Base-by-base conservation (phyloP, 2,329 filamentous ascomycete species). In the Karstenula rhodostoma region DNA sequence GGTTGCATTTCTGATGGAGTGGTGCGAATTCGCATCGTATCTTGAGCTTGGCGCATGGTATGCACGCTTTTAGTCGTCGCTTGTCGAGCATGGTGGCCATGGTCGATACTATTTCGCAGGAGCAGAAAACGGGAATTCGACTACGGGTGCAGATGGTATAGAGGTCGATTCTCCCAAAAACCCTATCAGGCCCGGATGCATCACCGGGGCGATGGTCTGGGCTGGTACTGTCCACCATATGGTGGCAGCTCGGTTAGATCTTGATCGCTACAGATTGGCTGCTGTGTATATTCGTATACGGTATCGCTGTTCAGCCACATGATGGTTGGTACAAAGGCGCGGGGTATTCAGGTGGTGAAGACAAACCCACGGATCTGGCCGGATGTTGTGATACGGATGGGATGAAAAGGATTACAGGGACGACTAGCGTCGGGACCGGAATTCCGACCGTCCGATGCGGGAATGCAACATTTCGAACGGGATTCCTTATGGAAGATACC, bases 31-130 rank as follows among this genome's bases (percentile, higher is more conserved):
- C 48, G 43, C 59, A 61, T 32, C 44, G 43, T 29, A 58, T 51
- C 43, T 61, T 61, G 9, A 51, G 13, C 47, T 58, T 58, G 3
- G 59, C 59, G 43, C 59, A 61, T 19, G 49, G n/a, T 13, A n/a
- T 57, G 43, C 59, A 61, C 5, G 55, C 56, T 50, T 58, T 58
- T 17, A 58, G 48, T 29, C 54, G 27, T 19, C 56, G 56, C 27
- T 27, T 32, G n/a, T 44, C 42, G 17, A 17, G 6, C 35, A 40
- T 49, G 12, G 27, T 35, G 43, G 13, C 33, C 44, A 51, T 56
- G 5, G 5, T 46, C n/a, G 15, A 3, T 32, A 23, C 13, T 23
- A 15, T 5, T 37, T 10, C n/a, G 12, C 17, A 33, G 17, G 15
- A 49, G 4, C 3, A 9, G 15, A 27, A 12, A 5, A 12, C 12